Evolutionary conservation across 2,329 filamentous ascomycete species (phyloP).

Genomic region (Pseudogymnoascus sp.): DNA sequence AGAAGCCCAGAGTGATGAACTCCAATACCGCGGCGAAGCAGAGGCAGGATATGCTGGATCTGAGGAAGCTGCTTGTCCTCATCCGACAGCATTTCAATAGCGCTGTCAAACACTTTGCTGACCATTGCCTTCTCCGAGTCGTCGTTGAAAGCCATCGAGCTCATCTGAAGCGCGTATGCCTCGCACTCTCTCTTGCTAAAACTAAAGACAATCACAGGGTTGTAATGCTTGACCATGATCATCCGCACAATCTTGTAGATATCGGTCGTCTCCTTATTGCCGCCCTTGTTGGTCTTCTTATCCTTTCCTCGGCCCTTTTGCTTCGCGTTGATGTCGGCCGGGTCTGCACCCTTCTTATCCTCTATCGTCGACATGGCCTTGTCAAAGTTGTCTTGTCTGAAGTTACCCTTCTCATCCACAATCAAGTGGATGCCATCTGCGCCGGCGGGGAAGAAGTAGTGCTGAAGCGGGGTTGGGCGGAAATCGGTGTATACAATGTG

Average conservation of each 20-base stretch:
- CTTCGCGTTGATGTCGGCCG: slow-evolving; percentile 69
- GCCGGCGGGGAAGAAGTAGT: slow-evolving; percentile 94
- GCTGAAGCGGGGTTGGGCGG: slow-evolving; percentile 88
- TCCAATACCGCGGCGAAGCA: slow-evolving; percentile 85
- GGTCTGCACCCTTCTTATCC: slow-evolving; percentile 77
- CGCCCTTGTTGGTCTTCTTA: slow-evolving; percentile 85
- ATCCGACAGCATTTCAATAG: slow-evolving; percentile 85
- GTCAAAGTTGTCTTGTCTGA: slow-evolving; percentile 96
- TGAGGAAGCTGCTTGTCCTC: slow-evolving; percentile 84
- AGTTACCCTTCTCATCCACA: slow-evolving; percentile 93
- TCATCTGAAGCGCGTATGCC: slow-evolving; percentile 79
- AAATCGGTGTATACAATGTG: slow-evolving; percentile 99
- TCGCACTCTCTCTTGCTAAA: slow-evolving; percentile 98
- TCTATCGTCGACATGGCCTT: slow-evolving; percentile 88
- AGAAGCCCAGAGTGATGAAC: slow-evolving; percentile 94
- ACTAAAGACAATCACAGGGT: slow-evolving; percentile 98
- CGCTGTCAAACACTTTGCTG: slow-evolving; percentile 84
- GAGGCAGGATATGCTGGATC: slow-evolving; percentile 80
- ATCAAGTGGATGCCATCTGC: slow-evolving; percentile 89
- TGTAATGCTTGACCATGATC: slow-evolving; percentile 97
- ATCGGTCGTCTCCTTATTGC: slow-evolving; percentile 63
- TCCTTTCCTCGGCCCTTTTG: slow-evolving; percentile 82
- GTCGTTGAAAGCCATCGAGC: slow-evolving; percentile 84
- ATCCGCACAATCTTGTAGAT: slow-evolving; percentile 98
- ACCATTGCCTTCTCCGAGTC: slow-evolving; percentile 95